Percentiles rank a stretch among this genome's conserved stretches.
These are phyloP conservation scores for Cucumis variabilis DNA, from an alignment of 331 rosid species.

Conservation along the genomic window DNA sequence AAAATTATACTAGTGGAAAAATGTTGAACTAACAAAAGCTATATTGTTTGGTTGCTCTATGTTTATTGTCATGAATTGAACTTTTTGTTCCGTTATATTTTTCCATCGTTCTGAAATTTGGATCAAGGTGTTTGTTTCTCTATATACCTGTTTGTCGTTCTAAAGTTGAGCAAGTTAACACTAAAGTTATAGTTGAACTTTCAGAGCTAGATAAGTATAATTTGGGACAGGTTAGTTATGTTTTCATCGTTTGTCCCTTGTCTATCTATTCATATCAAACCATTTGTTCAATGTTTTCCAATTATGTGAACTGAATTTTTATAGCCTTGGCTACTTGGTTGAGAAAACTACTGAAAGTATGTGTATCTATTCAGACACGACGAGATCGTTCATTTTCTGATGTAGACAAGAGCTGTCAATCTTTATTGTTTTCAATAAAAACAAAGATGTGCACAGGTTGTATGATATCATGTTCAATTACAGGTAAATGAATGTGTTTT, in stretches of 20 bases:
- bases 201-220: conserved; percentile 92
- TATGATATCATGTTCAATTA: conserved; percentile 81
- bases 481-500: too few relatives aligned
- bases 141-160: conserved; percentile 94
- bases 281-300: neutral
- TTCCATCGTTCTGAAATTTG: conserved; percentile 31
- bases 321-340: neutral
- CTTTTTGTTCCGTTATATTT: neutral
- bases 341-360: conserved; percentile 29
- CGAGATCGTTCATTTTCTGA: conserved; percentile 67
- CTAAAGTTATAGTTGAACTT: conserved; percentile 89
- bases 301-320: neutral
- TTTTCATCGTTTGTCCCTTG: conserved; percentile 29
- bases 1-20: neutral
- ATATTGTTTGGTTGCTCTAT: neutral
- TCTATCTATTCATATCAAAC: neutral
- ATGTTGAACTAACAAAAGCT: neutral
- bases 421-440: conserved; percentile 80
- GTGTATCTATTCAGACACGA: conserved; percentile 63
- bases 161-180: conserved; percentile 76
- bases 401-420: conserved; percentile 77
- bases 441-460: conserved; percentile 70
- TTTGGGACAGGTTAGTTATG: conserved; percentile 79
- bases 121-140: conserved; percentile 82
- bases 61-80: neutral